Conservation (phyloP, 805 yeast genomes). For the Kodamaea leandrae region DNA sequence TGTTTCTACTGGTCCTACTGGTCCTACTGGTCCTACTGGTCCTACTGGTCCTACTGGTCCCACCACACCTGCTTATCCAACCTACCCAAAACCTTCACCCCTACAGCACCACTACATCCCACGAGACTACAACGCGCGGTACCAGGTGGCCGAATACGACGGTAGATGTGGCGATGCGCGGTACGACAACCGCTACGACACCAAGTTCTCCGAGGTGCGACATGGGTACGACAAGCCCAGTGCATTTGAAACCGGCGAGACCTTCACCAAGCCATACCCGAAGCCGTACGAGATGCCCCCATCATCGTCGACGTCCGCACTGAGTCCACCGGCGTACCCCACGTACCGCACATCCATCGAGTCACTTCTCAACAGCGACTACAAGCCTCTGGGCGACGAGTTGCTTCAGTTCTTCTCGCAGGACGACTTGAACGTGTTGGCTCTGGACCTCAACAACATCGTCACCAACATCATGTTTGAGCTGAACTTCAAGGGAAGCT, state of each 20-base stretch:
- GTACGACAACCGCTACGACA: no score
- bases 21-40: no score
- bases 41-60: no score
- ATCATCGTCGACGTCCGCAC: constrained; percentile 1
- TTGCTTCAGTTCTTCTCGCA: constrained; percentile 18
- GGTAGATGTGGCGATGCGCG: no score
- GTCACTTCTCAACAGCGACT: constrained; percentile 6
- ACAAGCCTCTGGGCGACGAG: constrained; percentile 6
- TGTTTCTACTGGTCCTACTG: no score
- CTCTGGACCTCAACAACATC: constrained; percentile 39
- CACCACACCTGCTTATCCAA: not conserved
- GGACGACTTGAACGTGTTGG: constrained; percentile 35
- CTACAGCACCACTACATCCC: no score
- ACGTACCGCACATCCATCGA: constrained; percentile 5
- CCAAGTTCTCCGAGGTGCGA: no score
- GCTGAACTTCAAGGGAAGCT: constrained; percentile 19
- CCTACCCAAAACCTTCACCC: constrained; percentile 4
- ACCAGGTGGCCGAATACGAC: no score
- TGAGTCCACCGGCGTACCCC: not conserved
- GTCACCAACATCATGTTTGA: constrained; percentile 39
- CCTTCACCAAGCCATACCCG: no score
- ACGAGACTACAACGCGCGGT: no score
- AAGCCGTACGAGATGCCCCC: not conserved
- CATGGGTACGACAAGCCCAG: no score
- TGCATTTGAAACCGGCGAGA: no score